phyloP scores from a whole-genome alignment of 2,329 filamentous ascomycete species.

The Chaetoscypha palmicola region DNA sequence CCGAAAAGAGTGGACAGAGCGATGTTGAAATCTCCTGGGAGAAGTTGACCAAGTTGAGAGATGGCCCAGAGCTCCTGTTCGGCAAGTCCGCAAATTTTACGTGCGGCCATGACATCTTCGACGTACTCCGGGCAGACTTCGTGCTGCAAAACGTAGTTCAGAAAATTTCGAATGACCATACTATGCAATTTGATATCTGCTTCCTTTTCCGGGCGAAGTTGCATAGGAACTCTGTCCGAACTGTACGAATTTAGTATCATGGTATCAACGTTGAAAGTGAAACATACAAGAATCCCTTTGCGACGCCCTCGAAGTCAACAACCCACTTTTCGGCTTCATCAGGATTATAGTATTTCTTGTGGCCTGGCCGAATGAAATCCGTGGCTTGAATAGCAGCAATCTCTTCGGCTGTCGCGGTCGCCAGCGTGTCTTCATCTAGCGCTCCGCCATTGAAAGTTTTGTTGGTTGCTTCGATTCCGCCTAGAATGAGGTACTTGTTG shows the following conservation, averaged over 20 bases:
- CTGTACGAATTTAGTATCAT: slow-evolving; percentile 30
- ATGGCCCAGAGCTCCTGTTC: slow-evolving; percentile 59
- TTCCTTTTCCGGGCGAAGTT: slow-evolving; percentile 48
- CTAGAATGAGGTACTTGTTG: slow-evolving; percentile 72
- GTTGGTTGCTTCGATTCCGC: slow-evolving; percentile 60
- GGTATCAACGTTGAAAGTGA: not conserved
- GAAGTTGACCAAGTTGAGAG: slow-evolving; percentile 39
- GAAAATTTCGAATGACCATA: slow-evolving; percentile 72
- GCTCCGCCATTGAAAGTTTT: slow-evolving; percentile 57
- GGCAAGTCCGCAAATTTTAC: slow-evolving; percentile 59
- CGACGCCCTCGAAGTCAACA: slow-evolving; percentile 75
- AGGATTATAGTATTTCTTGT: slow-evolving; percentile 43
- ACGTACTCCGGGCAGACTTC: slow-evolving; percentile 78
- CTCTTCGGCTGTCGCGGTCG: slow-evolving; percentile 54
- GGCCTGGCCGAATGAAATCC: slow-evolving; percentile 46
- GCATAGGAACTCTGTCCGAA: slow-evolving; percentile 48
- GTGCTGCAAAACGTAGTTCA: slow-evolving; percentile 80
- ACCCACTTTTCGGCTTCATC: slow-evolving; percentile 52
- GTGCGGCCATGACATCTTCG: slow-evolving; percentile 58
- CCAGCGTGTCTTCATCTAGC: slow-evolving; percentile 52
- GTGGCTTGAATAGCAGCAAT: slow-evolving; percentile 57
- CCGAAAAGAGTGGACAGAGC: slow-evolving; percentile 64
- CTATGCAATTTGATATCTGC: slow-evolving; percentile 52
- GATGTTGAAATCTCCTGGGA: slow-evolving; percentile 78
- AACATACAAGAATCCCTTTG: slow-evolving; percentile 69